These are phyloP conservation scores for Boletus fagicola DNA, from an alignment of 768 basidiomycete species.

Conservation along the genomic window DNA sequence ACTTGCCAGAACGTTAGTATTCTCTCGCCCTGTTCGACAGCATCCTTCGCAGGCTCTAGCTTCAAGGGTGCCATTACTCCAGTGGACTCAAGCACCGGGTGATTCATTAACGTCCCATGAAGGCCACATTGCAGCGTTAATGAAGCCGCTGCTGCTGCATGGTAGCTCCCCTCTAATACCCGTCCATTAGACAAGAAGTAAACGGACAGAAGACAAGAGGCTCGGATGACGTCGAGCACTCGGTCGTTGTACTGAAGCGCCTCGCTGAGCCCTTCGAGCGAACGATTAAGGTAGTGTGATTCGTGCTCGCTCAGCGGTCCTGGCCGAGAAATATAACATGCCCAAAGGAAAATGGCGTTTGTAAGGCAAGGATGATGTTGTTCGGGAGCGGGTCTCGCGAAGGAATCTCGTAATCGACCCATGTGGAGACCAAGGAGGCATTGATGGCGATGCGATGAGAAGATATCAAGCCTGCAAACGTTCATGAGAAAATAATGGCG, in stretches of 20 bases:
- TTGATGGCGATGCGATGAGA: conserved; percentile 72
- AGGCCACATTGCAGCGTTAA: conserved; percentile 74
- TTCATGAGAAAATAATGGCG: conserved; percentile 5
- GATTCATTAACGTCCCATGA: conserved; percentile 42
- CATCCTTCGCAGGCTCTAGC: conserved; percentile 56
- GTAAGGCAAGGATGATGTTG: conserved; percentile 75
- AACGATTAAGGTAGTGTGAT: conserved; percentile 62
- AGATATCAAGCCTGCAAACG: conserved; percentile 62
- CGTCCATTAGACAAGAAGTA: conserved; percentile 80
- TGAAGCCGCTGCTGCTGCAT: conserved; percentile 70
- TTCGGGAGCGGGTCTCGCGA: conserved; percentile 50
- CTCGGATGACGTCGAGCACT: conserved; percentile 70
- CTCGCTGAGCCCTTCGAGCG: conserved; percentile 61
- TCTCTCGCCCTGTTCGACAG: conserved; percentile 65
- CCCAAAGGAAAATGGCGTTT: conserved; percentile 82
- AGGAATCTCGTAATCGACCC: conserved; percentile 60
- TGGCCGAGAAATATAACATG: conserved; percentile 75
- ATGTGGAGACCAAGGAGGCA: conserved; percentile 70
- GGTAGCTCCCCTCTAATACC: conserved; percentile 74
- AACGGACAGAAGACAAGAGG: conserved; percentile 69
- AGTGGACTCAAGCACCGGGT: conserved; percentile 35
- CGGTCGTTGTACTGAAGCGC: conserved; percentile 56
- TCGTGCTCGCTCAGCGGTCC: conserved; percentile 70
- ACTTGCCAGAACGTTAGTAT: conserved; percentile 83
- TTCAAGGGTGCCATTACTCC: conserved; percentile 40